Evolutionary conservation across 2,329 filamentous ascomycete species (phyloP), one percentile per base, ranked within the genome.

Genomic region (Arthrobotrys megalospora): DNA sequence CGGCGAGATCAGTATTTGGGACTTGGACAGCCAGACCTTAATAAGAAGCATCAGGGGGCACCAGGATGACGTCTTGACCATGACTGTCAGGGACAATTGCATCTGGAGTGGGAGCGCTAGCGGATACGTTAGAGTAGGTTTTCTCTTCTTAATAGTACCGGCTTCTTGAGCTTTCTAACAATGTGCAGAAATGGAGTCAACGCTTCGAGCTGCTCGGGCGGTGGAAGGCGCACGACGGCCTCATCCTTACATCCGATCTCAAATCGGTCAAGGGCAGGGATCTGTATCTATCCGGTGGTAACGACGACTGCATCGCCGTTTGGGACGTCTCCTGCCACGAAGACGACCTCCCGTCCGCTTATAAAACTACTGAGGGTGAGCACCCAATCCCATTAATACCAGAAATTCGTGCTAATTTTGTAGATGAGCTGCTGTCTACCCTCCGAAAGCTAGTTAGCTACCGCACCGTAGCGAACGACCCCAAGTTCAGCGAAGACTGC

Each of bases 201-300:
- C 93, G 94, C 76, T 96, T 97, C 80, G 91, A 95, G 82, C 91
- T 92, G 75, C 87, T 94, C 11, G 89, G 89, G 28, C 89, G 90
- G 62, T 95, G 94, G 90, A 89, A 91, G 81, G 95, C 94, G 0
- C 95, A 99, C 82, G 86, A 93, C 43, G 95, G 93, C 55, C 92
- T 96, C 80, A 92, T 98, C 47, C 87, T 99, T 12, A 91, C 95
- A 1, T 97, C 95, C 0, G 91, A 93, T 0, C 89, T 92, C 16
- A 91, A 91, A 0, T 90, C 86, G 0, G 89, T 91, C 83, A 89
- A 91, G 34, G 88, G 89, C 62, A 89, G 92, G 75, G 89, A 92
- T n/a, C 89, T 96, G n/a, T 96, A 93, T 83, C 93, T 97, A 63
- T 97, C 95, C 0, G 96, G 96, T 7, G 94, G 93, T 58, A 99